A percentile compares a stretch with the other conserved stretches of the same genome.
phyloP scores from a whole-genome alignment of 1,284 basidiomycete species.

The Ceratobasidium sp. region DNA sequence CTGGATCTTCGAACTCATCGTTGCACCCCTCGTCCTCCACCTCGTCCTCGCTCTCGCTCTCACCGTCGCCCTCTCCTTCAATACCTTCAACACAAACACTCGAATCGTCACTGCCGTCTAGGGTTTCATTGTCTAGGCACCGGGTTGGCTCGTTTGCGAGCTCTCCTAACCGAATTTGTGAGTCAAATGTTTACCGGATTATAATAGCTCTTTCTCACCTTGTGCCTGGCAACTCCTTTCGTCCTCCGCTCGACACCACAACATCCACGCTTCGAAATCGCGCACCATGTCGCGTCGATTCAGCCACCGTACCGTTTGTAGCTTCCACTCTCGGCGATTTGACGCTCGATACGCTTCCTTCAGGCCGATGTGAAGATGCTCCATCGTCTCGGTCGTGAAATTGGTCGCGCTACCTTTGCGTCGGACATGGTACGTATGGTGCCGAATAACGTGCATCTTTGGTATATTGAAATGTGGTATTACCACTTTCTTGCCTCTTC shows the following conservation, averaged over 20 bases:
- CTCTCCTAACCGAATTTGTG: background rate
- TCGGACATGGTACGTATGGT: constrained; percentile 12
- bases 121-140: background rate
- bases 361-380: constrained; percentile 36
- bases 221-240: background rate
- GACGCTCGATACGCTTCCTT: constrained; percentile 11
- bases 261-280: constrained; percentile 19
- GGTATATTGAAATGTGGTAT: constrained; percentile 38
- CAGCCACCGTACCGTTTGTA: constrained; percentile 29
- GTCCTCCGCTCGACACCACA: constrained; percentile 6
- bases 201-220: background rate
- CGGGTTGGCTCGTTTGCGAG: background rate
- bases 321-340: constrained; percentile 13
- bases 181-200: background rate
- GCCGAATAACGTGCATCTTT: constrained; percentile 43
- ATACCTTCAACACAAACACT: background rate
- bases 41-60: background rate
- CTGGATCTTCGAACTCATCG: constrained; percentile 20
- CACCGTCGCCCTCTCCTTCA: background rate
- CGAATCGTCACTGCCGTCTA: background rate
- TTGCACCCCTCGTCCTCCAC: background rate
- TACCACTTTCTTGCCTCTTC: constrained; percentile 17
- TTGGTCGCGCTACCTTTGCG: constrained; percentile 16
- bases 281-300: constrained; percentile 19
- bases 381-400: constrained; percentile 43